A percentile compares a stretch with the other conserved stretches of the same genome.
Evolutionary conservation across 2,329 filamentous ascomycete genomes (phyloP).

Genomic region (Paraphoma chrysanthemicola): DNA sequence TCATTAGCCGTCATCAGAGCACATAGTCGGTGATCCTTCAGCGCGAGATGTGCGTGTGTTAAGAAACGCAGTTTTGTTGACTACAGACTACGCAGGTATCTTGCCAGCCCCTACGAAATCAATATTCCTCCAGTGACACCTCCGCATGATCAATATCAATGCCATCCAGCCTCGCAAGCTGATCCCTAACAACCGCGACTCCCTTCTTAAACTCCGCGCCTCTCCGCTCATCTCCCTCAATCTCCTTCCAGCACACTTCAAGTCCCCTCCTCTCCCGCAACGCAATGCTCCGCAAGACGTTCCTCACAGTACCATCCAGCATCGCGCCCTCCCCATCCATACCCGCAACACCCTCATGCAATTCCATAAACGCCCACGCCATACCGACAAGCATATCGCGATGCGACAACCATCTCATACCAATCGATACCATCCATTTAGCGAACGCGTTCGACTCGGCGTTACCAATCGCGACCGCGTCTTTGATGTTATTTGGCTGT

Average conservation of each 20-base stretch:
- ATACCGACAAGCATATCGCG: constrained; percentile 40
- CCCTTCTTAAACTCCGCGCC: constrained; percentile 5
- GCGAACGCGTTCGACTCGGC: constrained; percentile 50
- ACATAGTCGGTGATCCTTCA: too few species aligned
- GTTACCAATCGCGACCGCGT: constrained; percentile 25
- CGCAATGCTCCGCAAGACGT: constrained; percentile 16
- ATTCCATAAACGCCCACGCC: constrained; percentile 41
- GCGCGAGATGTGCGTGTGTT: too few species aligned
- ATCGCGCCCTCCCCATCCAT: background rate
- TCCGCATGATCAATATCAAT: background rate
- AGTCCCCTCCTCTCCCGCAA: constrained; percentile 14
- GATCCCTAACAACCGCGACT: background rate
- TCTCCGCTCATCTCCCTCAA: constrained; percentile 1
- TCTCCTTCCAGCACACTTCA: constrained; percentile 13
- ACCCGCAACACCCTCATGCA: constrained; percentile 16
- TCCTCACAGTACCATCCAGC: constrained; percentile 1
- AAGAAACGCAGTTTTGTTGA: too few species aligned
- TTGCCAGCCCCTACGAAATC: too few species aligned
- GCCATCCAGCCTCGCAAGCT: background rate
- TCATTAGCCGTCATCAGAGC: too few species aligned
- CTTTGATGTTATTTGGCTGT: constrained; percentile 27
- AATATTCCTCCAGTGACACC: background rate
- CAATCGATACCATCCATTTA: constrained; percentile 17
- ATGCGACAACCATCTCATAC: constrained; percentile 27
- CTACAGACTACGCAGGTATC: too few species aligned